Evolutionary conservation across 148 eudicot species (phyloP), one percentile per base, ranked within the genome.

Genomic region (Vaccinium vitisidaea): DNA sequence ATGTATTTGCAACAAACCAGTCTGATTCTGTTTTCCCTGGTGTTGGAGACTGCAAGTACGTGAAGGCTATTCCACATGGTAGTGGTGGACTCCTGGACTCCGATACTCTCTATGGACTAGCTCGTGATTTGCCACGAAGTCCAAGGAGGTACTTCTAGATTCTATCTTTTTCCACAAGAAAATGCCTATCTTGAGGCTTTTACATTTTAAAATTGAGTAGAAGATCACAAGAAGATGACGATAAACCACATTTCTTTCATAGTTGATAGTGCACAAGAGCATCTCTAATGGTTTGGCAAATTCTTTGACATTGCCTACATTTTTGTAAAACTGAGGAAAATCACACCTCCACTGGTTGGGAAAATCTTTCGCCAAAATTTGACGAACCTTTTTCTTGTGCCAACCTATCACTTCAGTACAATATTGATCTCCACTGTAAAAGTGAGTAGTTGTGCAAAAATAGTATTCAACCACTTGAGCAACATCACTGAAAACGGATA

Each of bases 31-130:
- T 80, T 83, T 71, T 69, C 79, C 75, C 93, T 32, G 86, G 84
- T 46, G 93, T 91, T 39, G 98, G 99, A 61, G 91, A 93, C 83
- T 94, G 99, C 91, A 93, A 93, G 85, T 96, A 96, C 82, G 74
- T 8, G 49, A 91, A 88, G 86, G 95, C 90, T 61, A 92, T 96
- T 81, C 98, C 99, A 74, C 98, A 92, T 58, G 99, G 99, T 10
- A 86, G 94, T 80, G 99, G 97, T 30, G 99, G 99, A 56, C 89
- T 93, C 79, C 85, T 96, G 13, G 99, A 96, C 88, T 94, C 99
- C 14, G 99, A 96, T 80, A 94, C 99, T 69, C 89, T 96, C 5
- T 96, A 85, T 50, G 99, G 99, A 7, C 91, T 92, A 23, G 95
- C 98, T 77, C 94, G 94, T 49, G 83, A 88, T 53, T 84, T 96